Evolutionary conservation across 805 yeast species (phyloP).

Genomic region (Saccharomycopsis lassenensis): DNA sequence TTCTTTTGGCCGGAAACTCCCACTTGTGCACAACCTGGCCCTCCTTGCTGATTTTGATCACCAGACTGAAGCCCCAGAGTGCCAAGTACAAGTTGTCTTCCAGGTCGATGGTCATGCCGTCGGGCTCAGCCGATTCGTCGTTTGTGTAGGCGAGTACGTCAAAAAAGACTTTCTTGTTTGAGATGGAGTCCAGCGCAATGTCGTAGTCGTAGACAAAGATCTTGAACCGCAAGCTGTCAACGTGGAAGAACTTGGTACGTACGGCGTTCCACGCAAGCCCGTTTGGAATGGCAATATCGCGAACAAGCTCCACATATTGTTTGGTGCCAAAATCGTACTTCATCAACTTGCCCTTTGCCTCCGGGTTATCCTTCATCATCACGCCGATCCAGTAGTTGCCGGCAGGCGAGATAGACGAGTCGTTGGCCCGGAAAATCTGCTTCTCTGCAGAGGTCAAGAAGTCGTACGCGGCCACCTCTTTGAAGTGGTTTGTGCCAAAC

Average conservation of each 20-base stretch:
- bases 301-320: slow-evolving; percentile 25
- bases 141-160: slow-evolving; percentile 25
- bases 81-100: slow-evolving; percentile 52
- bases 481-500: slow-evolving; percentile 30
- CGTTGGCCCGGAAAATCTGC: slow-evolving; percentile 53
- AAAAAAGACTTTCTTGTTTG: slow-evolving; percentile 31
- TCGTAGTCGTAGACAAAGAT: slow-evolving; percentile 40
- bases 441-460: slow-evolving; percentile 24
- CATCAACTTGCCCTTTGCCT: slow-evolving; percentile 46
- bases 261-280: slow-evolving; percentile 50
- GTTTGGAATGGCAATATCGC: slow-evolving; percentile 49
- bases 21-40: slow-evolving; percentile 44
- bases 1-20: slow-evolving; percentile 45
- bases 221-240: slow-evolving; percentile 38
- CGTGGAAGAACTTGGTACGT: slow-evolving; percentile 35
- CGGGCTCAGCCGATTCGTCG: slow-evolving; percentile 50
- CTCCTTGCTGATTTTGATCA: slow-evolving; percentile 36
- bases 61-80: slow-evolving; percentile 48
- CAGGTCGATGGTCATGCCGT: slow-evolving; percentile 57
- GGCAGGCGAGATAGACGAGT: slow-evolving; percentile 67
- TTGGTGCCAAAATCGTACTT: slow-evolving; percentile 28
- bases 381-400: slow-evolving; percentile 78
- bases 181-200: slow-evolving; percentile 25
- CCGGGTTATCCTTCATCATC: slow-evolving; percentile 41
- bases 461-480: slow-evolving; percentile 29